Conservation (phyloP, 139 green algal genomes). For the Ettlia oleoabundans region DNA sequence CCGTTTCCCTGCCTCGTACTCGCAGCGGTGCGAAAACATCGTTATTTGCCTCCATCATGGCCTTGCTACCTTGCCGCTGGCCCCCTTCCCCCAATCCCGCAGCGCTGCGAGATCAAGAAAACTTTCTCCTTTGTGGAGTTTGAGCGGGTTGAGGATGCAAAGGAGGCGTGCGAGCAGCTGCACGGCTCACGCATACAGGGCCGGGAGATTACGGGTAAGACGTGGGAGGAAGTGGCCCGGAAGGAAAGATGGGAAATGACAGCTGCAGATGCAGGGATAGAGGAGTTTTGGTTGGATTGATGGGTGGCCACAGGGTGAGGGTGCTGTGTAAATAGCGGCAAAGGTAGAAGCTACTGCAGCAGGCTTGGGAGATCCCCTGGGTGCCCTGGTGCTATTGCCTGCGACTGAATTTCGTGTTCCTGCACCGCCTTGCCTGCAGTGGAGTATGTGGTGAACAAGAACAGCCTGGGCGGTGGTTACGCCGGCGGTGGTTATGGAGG, state of each 20-base stretch:
- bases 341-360: too few species aligned
- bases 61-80: background rate
- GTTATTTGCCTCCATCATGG: background rate
- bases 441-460: conserved; percentile 40
- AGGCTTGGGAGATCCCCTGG: too few species aligned
- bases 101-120: conserved; percentile 74
- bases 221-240: too few species aligned
- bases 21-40: too few species aligned
- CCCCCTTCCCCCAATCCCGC: background rate
- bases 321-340: too few species aligned
- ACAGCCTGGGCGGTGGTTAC: background rate
- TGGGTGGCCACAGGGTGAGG: too few species aligned
- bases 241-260: too few species aligned
- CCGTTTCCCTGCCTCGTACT: too few species aligned
- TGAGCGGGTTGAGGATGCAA: conserved; percentile 62
- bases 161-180: conserved; percentile 57
- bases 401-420: too few species aligned
- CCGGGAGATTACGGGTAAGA: conserved; percentile 47
- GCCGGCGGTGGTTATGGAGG: background rate
- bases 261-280: too few species aligned
- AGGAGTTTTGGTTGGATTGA: too few species aligned
- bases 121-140: conserved; percentile 84
- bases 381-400: too few species aligned
- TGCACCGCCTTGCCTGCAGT: background rate
- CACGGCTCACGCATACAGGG: conserved; percentile 57